Evolutionary conservation across 192 early-diverging fungal genomes (phyloP), one percentile per base, ranked within the genome.

Genomic region (Chytriomyces confervae): DNA sequence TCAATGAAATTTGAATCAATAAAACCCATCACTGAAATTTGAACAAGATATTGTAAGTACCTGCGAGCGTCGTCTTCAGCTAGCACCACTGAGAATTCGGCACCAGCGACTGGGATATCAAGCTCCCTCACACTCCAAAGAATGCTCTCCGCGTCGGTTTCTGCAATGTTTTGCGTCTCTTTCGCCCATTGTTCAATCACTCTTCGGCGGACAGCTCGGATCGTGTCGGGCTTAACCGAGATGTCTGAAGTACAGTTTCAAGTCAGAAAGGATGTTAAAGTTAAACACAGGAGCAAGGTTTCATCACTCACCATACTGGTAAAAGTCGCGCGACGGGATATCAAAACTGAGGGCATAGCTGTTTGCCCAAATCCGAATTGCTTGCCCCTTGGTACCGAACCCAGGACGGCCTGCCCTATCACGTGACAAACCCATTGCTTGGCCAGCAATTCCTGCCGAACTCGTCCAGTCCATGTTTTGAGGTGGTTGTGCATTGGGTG

Each of bases 101-200:
- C 8, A 16, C 69, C 69, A 11, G 8, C 4, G 20, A 8, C 57
- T 23, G 69, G 69, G 57, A 72, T 51, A 10, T 20, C 57, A 5
- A 72, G n/a, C 13, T 57, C 20, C 7, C 53, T 57, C 23, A 43
- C 50, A n/a, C 50, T 72, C 50, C 57, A 72, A 8, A 72, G 24
- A 57, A 10, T 50, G 7, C 45, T 8, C 45, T 72, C 69, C 3
- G 20, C 69, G 48, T 72, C 69, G 7, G 69, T 72, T n/a, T 49
- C 69, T 8, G 44, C 69, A 7, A 72, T 2, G 24, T 20, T 45
- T 53, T 11, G 16, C 1, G 69, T 36, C 23, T 72, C 16, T 10
- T 27, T 57, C 9, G 50, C 48, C 69, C 69, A 72, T 18, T 57
- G 50, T 51, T 72, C 50, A 45, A 72, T 57, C 18, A 72, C 57